A percentile compares a stretch with the other conserved stretches of the same genome.
Evolutionary conservation across 1,284 basidiomycete genomes (phyloP).

Genomic region (Hemileia vastatrix): DNA sequence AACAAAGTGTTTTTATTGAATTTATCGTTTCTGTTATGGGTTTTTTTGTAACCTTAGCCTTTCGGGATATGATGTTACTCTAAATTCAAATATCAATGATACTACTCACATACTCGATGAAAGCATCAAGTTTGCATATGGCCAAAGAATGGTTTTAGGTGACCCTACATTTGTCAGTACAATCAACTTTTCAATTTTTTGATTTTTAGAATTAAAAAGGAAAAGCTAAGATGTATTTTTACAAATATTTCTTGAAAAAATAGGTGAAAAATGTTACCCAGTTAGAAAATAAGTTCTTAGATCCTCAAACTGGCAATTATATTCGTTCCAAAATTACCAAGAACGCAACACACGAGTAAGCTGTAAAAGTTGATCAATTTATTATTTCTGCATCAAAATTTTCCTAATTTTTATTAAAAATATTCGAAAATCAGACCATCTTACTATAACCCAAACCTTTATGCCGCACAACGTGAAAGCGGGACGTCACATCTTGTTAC

Average conservation of each 20-base stretch:
- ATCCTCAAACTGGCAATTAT: constrained; percentile 31
- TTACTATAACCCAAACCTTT: constrained; percentile 45
- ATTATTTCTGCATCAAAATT: no score
- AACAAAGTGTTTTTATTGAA: no score
- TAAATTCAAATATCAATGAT: constrained; percentile 31
- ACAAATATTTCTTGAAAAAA: no score
- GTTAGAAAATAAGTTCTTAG: constrained; percentile 43
- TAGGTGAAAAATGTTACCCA: constrained; percentile 45
- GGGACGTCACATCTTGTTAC: constrained; percentile 47
- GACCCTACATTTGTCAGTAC: constrained; percentile 47
- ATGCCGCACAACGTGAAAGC: constrained; percentile 37
- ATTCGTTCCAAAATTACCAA: constrained; percentile 41
- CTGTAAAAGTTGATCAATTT: no score
- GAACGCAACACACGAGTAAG: no score
- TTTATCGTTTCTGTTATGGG: no score
- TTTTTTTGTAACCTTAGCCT: no score
- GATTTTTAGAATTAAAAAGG: no score
- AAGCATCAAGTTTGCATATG: constrained; percentile 46
- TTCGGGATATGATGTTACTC: constrained; percentile 26
- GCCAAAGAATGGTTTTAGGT: constrained; percentile 45
- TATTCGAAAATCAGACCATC: no score
- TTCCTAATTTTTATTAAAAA: no score
- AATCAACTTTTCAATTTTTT: no score
- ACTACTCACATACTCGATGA: constrained; percentile 46
- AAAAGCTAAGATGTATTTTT: no score